phyloP scores from a whole-genome alignment of 257 asterid species.

The Nicotiana otophora region DNA sequence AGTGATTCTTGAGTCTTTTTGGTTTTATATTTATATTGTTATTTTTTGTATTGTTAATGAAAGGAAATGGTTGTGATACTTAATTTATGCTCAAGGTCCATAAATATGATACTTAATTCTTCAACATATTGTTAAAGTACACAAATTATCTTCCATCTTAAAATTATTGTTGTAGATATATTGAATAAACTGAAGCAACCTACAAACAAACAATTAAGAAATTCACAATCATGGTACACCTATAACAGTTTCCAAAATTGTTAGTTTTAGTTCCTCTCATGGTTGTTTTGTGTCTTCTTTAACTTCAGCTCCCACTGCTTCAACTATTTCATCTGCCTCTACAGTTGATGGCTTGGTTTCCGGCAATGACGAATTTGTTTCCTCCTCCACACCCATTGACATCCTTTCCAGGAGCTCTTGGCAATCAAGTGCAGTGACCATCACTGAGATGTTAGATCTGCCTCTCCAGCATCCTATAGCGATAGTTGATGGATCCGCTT shows the following conservation, averaged over 20 bases:
- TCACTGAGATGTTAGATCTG: slow-evolving; percentile 56
- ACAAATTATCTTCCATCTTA: neutral
- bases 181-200: neutral
- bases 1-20: slow-evolving; percentile 5
- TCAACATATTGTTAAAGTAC: neutral
- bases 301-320: slow-evolving; percentile 17
- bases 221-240: neutral
- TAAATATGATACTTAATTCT: neutral
- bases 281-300: slow-evolving; percentile 13
- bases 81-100: neutral
- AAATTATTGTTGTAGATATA: neutral
- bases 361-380: neutral
- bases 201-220: neutral
- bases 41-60: neutral
- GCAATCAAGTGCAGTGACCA: slow-evolving; percentile 81
- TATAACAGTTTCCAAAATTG: neutral
- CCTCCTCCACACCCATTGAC: slow-evolving; percentile 28
- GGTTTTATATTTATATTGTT: neutral
- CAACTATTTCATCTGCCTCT: slow-evolving; percentile 23
- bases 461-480: slow-evolving; percentile 98
- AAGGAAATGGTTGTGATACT: slow-evolving; percentile 1
- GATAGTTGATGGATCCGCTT: slow-evolving; percentile 43
- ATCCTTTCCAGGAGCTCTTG: slow-evolving; percentile 75
- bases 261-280: neutral
- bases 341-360: slow-evolving; percentile 14